These are phyloP conservation scores for Lavandula angustifolia DNA, from an alignment of 257 asterid species.

Conservation along the genomic window DNA sequence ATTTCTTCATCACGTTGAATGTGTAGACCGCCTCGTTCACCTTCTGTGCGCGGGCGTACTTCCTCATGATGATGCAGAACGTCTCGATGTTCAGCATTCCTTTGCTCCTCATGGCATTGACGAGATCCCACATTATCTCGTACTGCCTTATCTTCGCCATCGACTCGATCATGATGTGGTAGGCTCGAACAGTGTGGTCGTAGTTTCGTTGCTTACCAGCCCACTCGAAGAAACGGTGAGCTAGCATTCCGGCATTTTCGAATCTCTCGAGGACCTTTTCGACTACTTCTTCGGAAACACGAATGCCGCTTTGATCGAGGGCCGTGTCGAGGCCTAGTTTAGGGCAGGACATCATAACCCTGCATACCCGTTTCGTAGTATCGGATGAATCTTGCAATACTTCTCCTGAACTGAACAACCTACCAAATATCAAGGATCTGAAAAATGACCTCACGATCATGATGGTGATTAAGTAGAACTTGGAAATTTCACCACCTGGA, in stretches of 20 bases:
- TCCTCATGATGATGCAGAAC: slow-evolving; percentile 83
- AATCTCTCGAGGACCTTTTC: slow-evolving; percentile 72
- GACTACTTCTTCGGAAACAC: slow-evolving; percentile 67
- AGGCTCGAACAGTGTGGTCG: slow-evolving; percentile 65
- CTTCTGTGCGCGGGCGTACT: slow-evolving; percentile 79
- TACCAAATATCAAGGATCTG: slow-evolving; percentile 28
- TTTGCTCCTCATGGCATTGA: slow-evolving; percentile 67
- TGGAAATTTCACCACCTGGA: slow-evolving; percentile 25
- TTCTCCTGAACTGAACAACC: slow-evolving; percentile 58
- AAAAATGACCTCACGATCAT: slow-evolving; percentile 38
- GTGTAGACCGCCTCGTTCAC: slow-evolving; percentile 80
- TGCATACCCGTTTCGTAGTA: slow-evolving; percentile 49
- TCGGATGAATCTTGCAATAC: slow-evolving; percentile 43
- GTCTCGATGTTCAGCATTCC: slow-evolving; percentile 80
- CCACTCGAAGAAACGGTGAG: slow-evolving; percentile 81
- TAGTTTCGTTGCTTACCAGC: slow-evolving; percentile 70
- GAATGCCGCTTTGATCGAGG: slow-evolving; percentile 80
- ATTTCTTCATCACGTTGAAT: slow-evolving; percentile 71
- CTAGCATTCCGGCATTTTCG: slow-evolving; percentile 81
- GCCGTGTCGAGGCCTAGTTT: slow-evolving; percentile 61
- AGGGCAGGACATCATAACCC: slow-evolving; percentile 68
- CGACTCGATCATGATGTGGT: slow-evolving; percentile 76
- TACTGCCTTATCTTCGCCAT: slow-evolving; percentile 91
- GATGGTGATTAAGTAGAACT: slow-evolving; percentile 25
- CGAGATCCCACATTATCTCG: slow-evolving; percentile 91